Evolutionary conservation across 2,329 filamentous ascomycete genomes (phyloP).

Genomic region (Exophiala sideris): DNA sequence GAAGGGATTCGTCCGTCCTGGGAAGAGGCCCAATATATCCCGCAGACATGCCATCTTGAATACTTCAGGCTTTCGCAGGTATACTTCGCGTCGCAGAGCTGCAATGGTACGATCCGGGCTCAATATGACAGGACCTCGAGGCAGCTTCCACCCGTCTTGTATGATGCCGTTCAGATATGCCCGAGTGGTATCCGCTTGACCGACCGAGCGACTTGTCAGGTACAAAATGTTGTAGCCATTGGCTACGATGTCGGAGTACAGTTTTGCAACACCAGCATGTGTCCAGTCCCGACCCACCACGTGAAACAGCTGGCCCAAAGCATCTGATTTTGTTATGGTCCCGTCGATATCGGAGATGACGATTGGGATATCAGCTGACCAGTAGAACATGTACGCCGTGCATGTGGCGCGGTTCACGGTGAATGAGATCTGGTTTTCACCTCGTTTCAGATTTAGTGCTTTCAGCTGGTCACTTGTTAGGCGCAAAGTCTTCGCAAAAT

Average conservation of each 20-base stretch:
- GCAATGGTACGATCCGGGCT: conserved; percentile 94
- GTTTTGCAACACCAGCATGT: conserved; percentile 90
- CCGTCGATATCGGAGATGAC: conserved; percentile 99
- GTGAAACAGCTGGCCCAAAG: conserved; percentile 87
- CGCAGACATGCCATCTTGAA: conserved; percentile 99
- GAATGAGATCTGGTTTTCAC: conserved; percentile 92
- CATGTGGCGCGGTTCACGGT: conserved; percentile 94
- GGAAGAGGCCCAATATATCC: conserved; percentile 88
- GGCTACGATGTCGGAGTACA: conserved; percentile 90
- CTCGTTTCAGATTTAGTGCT: conserved; percentile 72
- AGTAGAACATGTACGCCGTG: conserved; percentile 87
- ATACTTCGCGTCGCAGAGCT: conserved; percentile 85
- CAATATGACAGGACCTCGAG: conserved; percentile 88
- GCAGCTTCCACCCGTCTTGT: conserved; percentile 82
- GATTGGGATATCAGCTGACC: conserved; percentile 85
- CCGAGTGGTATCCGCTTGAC: conserved; percentile 85
- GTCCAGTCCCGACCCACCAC: conserved; percentile 99
- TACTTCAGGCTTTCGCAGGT: conserved; percentile 92
- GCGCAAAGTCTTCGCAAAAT: conserved; percentile 94
- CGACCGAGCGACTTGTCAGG: conserved; percentile 87
- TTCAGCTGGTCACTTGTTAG: conserved; percentile 95
- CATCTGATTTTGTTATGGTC: conserved; percentile 97
- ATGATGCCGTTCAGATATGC: conserved; percentile 84
- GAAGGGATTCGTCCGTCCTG: conserved; percentile 73
- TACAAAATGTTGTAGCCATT: conserved; percentile 99